Evolutionary conservation across 345 rosid species (phyloP).

Genomic region (Adansonia digitata): DNA sequence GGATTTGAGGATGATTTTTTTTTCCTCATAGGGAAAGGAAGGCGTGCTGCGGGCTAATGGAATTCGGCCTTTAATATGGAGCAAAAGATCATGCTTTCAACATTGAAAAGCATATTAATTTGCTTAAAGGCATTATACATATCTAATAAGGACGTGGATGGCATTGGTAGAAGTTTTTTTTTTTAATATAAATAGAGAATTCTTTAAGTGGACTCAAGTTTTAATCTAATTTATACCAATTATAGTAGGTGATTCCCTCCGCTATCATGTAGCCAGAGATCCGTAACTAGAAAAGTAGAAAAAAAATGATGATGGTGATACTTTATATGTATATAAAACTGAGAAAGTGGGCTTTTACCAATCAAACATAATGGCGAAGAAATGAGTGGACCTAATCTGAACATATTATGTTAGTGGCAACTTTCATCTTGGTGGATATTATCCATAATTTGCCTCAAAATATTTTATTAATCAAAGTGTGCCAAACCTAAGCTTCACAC

Average conservation of each 20-base stretch:
- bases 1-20: too few relatives aligned
- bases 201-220: neutral
- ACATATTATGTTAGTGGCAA: conserved; percentile 4
- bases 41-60: neutral
- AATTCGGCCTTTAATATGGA: neutral
- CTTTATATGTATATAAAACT: too few relatives aligned
- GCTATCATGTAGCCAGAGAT: neutral
- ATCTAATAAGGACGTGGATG: neutral
- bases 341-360: neutral
- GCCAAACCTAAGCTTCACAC: conserved; percentile 19
- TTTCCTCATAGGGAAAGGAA: neutral
- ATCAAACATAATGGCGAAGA: neutral
- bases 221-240: neutral
- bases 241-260: too few relatives aligned
- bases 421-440: conserved; percentile 18
- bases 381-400: neutral
- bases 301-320: too few relatives aligned
- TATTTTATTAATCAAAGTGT: conserved; percentile 11
- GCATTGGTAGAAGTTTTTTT: neutral
- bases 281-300: too few relatives aligned
- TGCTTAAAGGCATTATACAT: neutral
- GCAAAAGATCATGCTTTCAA: neutral
- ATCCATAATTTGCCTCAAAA: neutral
- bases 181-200: neutral
- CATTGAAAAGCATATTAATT: neutral